phyloP scores from a whole-genome alignment of 2,329 filamentous ascomycete genomes.

The Bipolaris oryzae region DNA sequence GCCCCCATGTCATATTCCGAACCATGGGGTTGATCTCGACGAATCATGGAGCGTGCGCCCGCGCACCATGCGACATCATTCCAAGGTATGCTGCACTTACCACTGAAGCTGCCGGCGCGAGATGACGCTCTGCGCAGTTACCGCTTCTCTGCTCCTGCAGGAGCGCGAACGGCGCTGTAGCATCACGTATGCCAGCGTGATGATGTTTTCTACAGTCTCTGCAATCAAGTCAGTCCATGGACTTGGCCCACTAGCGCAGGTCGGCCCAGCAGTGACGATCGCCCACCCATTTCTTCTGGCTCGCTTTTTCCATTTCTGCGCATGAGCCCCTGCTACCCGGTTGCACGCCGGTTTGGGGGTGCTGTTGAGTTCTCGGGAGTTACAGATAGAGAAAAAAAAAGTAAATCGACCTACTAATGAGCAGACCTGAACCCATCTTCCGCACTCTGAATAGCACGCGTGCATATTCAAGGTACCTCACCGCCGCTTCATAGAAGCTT shows the following conservation, averaged over 20 bases:
- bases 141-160: constrained; percentile 41
- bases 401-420: constrained; percentile 59
- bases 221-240: constrained; percentile 26
- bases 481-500: constrained; percentile 78
- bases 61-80: constrained; percentile 29
- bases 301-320: constrained; percentile 11
- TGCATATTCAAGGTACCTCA: constrained; percentile 70
- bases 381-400: constrained; percentile 11
- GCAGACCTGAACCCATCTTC: constrained; percentile 64
- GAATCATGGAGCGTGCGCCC: constrained; percentile 19
- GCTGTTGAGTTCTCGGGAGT: constrained; percentile 5
- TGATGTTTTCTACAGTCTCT: constrained; percentile 70
- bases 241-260: constrained; percentile 13
- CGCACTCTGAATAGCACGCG: constrained; percentile 63
- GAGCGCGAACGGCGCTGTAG: constrained; percentile 62
- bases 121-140: constrained; percentile 55
- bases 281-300: constrained; percentile 23
- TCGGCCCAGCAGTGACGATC: constrained; percentile 18
- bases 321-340: constrained; percentile 15
- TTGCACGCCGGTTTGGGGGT: constrained; percentile 19
- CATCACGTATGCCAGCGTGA: constrained; percentile 67
- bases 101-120: constrained; percentile 65
- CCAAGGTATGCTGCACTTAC: constrained; percentile 55
- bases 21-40: constrained; percentile 20
- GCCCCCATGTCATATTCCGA: constrained; percentile 26